Evolutionary conservation across 2,329 filamentous ascomycete genomes (phyloP).

Genomic region (Hypoxylon sp.): DNA sequence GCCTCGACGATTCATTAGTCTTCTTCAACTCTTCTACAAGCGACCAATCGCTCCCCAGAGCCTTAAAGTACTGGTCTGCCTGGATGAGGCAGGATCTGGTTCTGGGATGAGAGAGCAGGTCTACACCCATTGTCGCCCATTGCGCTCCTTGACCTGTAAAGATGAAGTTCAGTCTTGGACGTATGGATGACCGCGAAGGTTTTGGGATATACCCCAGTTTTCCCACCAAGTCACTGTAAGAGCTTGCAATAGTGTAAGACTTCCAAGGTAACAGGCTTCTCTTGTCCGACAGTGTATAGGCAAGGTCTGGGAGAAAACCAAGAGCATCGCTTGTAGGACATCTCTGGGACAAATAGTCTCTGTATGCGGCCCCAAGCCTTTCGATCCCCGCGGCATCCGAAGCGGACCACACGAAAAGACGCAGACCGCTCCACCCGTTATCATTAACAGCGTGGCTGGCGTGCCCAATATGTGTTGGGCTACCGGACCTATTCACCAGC

Average conservation of each 20-base stretch:
- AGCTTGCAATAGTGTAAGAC: constrained; percentile 31
- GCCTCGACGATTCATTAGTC: not conserved
- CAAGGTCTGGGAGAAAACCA: too few species aligned
- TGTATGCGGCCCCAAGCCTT: not conserved
- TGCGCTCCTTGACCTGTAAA: constrained; percentile 54
- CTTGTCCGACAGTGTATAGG: too few species aligned
- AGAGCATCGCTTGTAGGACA: too few species aligned
- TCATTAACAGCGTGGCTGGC: too few species aligned
- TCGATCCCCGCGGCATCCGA: not conserved
- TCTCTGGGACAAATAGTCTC: too few species aligned
- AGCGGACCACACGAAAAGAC: not conserved
- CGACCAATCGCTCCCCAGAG: not conserved
- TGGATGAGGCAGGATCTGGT: not conserved
- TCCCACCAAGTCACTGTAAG: not conserved
- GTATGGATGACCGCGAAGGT: constrained; percentile 28
- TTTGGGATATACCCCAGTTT: constrained; percentile 7
- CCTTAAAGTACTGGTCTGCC: not conserved
- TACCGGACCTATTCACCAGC: too few species aligned
- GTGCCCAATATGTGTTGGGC: too few species aligned
- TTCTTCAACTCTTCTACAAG: not conserved
- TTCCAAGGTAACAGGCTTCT: too few species aligned
- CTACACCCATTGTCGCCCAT: constrained; percentile 53
- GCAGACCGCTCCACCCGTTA: too few species aligned
- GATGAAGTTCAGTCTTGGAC: constrained; percentile 44
- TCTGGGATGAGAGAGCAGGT: constrained; percentile 47